phyloP scores from a whole-genome alignment of 140 eudicot species.

The Stevia rebaudiana region DNA sequence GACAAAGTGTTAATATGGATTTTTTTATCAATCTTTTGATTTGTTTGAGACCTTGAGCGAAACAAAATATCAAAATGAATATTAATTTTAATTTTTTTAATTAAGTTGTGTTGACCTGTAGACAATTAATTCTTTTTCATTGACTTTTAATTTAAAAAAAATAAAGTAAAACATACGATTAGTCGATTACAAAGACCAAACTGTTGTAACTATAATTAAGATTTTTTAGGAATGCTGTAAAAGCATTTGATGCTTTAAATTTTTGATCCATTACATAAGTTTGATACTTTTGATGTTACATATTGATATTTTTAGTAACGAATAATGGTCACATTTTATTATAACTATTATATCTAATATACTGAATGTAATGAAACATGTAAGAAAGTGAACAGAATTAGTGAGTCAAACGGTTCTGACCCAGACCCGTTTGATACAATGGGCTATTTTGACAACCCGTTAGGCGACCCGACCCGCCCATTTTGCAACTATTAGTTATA shows the following conservation, averaged over 20 bases:
- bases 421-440: not conserved
- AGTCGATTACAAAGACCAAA: not conserved
- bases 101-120: not conserved
- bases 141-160: not conserved
- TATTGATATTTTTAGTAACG: not conserved
- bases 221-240: not conserved
- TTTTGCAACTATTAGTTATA: conserved; percentile 11
- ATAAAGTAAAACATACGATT: not conserved
- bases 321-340: not conserved
- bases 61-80: not conserved
- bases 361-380: not conserved
- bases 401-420: not conserved
- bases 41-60: not conserved
- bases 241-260: too few species aligned
- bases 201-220: not conserved
- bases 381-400: not conserved
- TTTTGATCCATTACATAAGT: too few species aligned
- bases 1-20: not conserved
- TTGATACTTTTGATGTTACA: not conserved
- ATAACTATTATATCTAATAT: not conserved
- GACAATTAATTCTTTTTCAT: not conserved
- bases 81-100: not conserved
- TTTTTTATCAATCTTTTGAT: not conserved
- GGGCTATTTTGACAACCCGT: not conserved
- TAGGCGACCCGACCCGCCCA: not conserved